Conservation (phyloP, 441 rosid genomes). For the Raphanus hybrid region DNA sequence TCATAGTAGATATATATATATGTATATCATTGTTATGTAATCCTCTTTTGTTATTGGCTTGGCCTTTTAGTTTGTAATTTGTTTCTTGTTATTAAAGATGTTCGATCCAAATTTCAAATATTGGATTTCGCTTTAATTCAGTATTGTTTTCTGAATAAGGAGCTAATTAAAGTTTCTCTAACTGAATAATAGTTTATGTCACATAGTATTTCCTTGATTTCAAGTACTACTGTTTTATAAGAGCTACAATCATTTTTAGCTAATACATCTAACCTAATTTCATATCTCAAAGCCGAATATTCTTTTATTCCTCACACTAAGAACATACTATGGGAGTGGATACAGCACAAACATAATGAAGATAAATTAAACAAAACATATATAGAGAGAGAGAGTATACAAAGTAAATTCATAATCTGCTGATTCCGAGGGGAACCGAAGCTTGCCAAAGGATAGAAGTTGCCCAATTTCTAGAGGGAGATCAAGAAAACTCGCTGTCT, state of each 20-base stretch:
- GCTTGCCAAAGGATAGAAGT: constrained; percentile 53
- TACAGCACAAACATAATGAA: constrained; percentile 6
- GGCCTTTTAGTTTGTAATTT: background rate
- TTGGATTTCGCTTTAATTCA: background rate
- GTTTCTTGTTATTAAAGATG: constrained; percentile 1
- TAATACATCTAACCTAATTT: too few species aligned
- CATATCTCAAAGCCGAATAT: too few species aligned
- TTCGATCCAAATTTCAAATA: background rate
- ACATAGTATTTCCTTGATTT: too few species aligned
- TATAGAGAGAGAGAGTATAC: constrained; percentile 17
- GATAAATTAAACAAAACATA: constrained; percentile 19
- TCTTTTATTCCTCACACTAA: background rate
- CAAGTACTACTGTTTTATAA: too few species aligned
- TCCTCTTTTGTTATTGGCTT: too few species aligned
- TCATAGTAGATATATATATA: too few species aligned
- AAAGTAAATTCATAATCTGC: constrained; percentile 43
- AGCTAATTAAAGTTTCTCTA: too few species aligned
- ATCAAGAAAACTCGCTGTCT: constrained; percentile 32
- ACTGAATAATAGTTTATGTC: too few species aligned
- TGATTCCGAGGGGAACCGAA: constrained; percentile 52
- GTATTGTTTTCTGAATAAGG: background rate
- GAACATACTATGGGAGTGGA: constrained; percentile 25
- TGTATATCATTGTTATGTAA: too few species aligned
- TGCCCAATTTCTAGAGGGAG: constrained; percentile 43
- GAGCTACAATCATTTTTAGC: too few species aligned